Evolutionary conservation across 1,284 basidiomycete species (phyloP).

Genomic region (Hemileia vastatrix): DNA sequence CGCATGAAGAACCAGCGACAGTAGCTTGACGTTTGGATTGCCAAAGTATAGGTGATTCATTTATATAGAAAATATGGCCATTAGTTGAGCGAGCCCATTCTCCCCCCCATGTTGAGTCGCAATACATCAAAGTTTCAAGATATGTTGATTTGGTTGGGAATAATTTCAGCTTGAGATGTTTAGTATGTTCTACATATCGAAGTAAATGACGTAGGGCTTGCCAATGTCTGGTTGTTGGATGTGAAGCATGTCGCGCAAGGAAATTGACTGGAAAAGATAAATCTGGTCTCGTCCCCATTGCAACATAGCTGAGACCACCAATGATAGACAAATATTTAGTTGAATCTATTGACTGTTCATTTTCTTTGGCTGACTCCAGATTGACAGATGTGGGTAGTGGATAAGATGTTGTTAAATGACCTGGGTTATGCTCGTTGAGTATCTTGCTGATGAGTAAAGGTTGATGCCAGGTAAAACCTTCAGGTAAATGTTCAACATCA

Average conservation of each 20-base stretch:
- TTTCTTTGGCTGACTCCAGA: background rate
- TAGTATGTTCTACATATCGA: background rate
- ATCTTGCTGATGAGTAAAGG: background rate
- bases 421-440: background rate
- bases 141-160: too few relatives aligned
- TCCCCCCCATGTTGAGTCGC: too few relatives aligned
- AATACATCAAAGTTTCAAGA: too few relatives aligned
- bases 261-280: conserved; percentile 1
- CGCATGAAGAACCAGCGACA: too few relatives aligned
- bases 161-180: too few relatives aligned
- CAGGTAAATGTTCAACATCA: background rate
- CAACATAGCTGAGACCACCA: background rate
- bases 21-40: too few relatives aligned
- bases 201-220: background rate
- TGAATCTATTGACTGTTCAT: background rate
- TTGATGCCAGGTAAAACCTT: background rate
- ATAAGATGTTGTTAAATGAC: background rate
- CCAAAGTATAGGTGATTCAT: too few relatives aligned
- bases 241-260: background rate
- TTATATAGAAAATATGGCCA: too few relatives aligned
- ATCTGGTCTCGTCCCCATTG: background rate
- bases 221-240: background rate
- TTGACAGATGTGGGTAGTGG: background rate
- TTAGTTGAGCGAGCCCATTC: too few relatives aligned
- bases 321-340: background rate